Conservation (phyloP, 2,329 filamentous ascomycete genomes). For the Xylariales sp. region DNA sequence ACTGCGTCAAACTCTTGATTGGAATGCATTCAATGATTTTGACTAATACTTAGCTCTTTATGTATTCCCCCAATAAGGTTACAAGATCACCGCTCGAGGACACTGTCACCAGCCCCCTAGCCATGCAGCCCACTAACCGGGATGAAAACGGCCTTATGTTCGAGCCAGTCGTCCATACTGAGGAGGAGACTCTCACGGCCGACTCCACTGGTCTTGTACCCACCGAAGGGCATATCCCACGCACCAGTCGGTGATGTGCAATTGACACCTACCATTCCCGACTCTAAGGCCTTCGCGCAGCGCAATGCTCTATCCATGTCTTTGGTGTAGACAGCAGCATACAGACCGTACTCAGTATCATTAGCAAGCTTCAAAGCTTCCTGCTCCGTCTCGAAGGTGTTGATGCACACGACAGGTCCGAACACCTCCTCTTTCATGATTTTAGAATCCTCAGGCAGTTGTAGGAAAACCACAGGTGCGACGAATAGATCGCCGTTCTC, state of each 20-base stretch:
- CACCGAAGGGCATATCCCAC: slow-evolving; percentile 36
- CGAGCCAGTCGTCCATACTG: slow-evolving; percentile 32
- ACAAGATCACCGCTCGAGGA: slow-evolving; percentile 9
- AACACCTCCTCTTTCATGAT: slow-evolving; percentile 61
- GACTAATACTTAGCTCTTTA: no score
- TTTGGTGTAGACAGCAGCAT: slow-evolving; percentile 50
- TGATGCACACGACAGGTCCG: slow-evolving; percentile 57
- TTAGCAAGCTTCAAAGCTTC: slow-evolving; percentile 51
- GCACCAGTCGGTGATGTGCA: slow-evolving; percentile 33
- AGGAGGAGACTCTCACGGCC: slow-evolving; percentile 31
- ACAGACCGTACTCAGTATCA: slow-evolving; percentile 52
- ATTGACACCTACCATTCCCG: slow-evolving; percentile 59
- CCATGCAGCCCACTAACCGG: slow-evolving; percentile 8
- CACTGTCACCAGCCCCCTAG: neutral
- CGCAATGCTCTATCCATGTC: slow-evolving; percentile 42
- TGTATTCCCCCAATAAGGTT: no score
- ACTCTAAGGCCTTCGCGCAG: slow-evolving; percentile 48
- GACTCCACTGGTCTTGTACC: slow-evolving; percentile 35
- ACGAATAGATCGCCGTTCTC: slow-evolving; percentile 33
- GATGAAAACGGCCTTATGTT: slow-evolving; percentile 28
- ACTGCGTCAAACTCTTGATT: no score
- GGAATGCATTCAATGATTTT: no score
- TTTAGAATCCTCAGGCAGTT: slow-evolving; percentile 34
- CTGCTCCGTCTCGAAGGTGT: slow-evolving; percentile 51
- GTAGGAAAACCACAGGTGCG: slow-evolving; percentile 41